Conservation (phyloP, 2,329 filamentous ascomycete species). For the Alternaria gaisen region DNA sequence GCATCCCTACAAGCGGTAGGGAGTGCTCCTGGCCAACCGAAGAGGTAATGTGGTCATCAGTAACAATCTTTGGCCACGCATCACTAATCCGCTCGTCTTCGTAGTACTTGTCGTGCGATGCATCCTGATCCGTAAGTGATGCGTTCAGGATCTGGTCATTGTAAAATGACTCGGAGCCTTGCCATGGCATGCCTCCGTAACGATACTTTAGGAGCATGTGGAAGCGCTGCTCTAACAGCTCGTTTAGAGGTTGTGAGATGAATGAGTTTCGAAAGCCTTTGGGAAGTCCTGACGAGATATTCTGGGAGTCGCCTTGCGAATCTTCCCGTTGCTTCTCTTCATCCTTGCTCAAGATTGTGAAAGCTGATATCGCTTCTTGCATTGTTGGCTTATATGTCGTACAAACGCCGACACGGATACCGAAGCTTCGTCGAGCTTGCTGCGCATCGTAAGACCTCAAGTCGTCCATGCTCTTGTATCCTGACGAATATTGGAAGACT, state of each 20-base stretch:
- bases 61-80: slow-evolving; percentile 57
- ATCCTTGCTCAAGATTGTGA: slow-evolving; percentile 54
- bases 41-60: slow-evolving; percentile 60
- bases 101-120: slow-evolving; percentile 53
- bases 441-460: slow-evolving; percentile 56
- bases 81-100: slow-evolving; percentile 43
- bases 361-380: slow-evolving; percentile 62
- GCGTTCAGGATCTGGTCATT: slow-evolving; percentile 56
- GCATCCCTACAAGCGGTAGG: slow-evolving; percentile 69
- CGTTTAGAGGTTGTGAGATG: slow-evolving; percentile 75
- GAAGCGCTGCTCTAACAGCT: slow-evolving; percentile 73
- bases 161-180: slow-evolving; percentile 69
- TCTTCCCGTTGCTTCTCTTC: slow-evolving; percentile 37
- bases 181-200: slow-evolving; percentile 67
- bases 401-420: slow-evolving; percentile 75
- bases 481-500: slow-evolving; percentile 70
- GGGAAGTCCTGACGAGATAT: slow-evolving; percentile 6
- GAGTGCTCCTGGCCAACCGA: slow-evolving; percentile 52
- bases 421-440: slow-evolving; percentile 51
- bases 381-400: slow-evolving; percentile 75
- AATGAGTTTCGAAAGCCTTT: slow-evolving; percentile 66
- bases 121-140: slow-evolving; percentile 31
- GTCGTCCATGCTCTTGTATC: slow-evolving; percentile 68
- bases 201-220: slow-evolving; percentile 69
- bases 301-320: slow-evolving; percentile 28